These are phyloP conservation scores for Ailanthus altissimus DNA, from an alignment of 345 rosid species.

Conservation along the genomic window DNA sequence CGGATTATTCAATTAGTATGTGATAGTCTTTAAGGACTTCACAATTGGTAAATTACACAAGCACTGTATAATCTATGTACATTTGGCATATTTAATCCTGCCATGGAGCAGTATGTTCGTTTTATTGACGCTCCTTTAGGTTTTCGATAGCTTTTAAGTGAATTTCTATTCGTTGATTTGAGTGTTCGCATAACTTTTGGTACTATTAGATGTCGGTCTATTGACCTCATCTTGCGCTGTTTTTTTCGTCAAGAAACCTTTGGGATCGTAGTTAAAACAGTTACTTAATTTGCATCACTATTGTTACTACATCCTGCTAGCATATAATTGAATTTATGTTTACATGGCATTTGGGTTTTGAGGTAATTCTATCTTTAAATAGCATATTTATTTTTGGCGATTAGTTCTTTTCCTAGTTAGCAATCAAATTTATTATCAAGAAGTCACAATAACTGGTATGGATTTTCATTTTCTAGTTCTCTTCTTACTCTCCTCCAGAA, in stretches of 20 bases:
- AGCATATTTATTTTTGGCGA: neutral
- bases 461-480: neutral
- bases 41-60: neutral
- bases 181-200: neutral
- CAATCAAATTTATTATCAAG: neutral
- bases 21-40: neutral
- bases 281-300: neutral
- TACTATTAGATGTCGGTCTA: neutral
- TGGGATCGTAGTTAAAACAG: constrained; percentile 4
- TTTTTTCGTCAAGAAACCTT: neutral
- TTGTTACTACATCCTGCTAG: neutral
- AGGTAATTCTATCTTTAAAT: neutral
- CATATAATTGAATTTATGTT: neutral
- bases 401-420: neutral
- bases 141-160: neutral
- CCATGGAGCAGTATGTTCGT: neutral
- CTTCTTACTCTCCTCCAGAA: neutral
- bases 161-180: neutral
- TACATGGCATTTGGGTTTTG: neutral
- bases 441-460: neutral
- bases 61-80: neutral
- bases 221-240: neutral
- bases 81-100: constrained; percentile 1
- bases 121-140: neutral
- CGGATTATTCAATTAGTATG: neutral